A percentile compares a stretch with the other conserved stretches of the same genome.
Conservation (phyloP, 345 rosid species). For the Eucalyptus rudis region DNA sequence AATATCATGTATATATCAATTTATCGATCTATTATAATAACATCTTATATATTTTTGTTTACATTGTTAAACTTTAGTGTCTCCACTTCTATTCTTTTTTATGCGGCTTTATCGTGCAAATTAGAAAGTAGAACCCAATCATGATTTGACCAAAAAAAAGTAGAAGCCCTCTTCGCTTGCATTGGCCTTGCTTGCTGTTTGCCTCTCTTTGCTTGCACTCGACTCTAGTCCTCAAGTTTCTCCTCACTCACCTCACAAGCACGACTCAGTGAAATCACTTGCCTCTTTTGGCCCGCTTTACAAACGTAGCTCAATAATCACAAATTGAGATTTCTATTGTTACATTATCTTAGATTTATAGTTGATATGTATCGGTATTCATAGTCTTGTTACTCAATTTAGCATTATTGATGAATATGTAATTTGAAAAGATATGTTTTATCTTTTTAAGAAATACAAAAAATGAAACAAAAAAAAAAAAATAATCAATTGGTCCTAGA, state of each 20-base stretch:
- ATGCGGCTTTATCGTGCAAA: fast-evolving
- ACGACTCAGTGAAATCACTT: too few species aligned
- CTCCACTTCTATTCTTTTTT: not conserved
- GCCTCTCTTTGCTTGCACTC: not conserved
- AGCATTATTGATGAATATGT: fast-evolving
- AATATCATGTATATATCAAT: too few species aligned
- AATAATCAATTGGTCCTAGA: fast-evolving
- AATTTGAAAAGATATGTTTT: too few species aligned
- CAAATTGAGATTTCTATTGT: not conserved
- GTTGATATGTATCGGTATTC: fast-evolving
- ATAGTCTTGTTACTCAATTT: not conserved
- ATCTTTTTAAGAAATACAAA: not conserved
- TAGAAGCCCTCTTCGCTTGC: not conserved
- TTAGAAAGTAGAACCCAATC: not conserved
- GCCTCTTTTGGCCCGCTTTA: too few species aligned
- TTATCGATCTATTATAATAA: too few species aligned
- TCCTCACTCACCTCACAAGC: too few species aligned
- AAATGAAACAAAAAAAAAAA: too few species aligned
- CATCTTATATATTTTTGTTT: too few species aligned
- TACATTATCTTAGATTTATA: too few species aligned
- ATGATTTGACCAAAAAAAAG: not conserved
- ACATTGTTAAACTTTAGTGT: not conserved
- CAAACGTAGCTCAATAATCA: fast-evolving
- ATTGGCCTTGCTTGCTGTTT: fast-evolving
- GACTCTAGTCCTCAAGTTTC: too few species aligned